A percentile compares a stretch with the other conserved stretches of the same genome.
Conservation (phyloP, 768 basidiomycete species). For the Termitomyces sp. region DNA sequence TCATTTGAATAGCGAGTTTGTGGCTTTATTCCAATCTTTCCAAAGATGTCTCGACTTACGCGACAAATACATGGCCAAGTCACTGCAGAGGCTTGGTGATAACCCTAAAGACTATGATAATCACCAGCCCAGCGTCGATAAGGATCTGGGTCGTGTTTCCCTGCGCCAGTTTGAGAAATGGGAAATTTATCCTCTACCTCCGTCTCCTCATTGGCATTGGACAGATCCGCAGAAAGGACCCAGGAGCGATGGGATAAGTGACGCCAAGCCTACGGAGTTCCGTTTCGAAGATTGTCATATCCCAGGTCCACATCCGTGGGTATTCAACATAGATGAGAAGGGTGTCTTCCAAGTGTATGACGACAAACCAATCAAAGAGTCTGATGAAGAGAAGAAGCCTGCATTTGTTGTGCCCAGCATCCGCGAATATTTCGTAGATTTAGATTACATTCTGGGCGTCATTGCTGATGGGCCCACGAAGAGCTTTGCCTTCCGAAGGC, state of each 20-base stretch:
- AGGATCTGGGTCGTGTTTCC: conserved; percentile 52
- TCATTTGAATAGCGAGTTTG: conserved; percentile 40
- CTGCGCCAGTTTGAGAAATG: conserved; percentile 52
- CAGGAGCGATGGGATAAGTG: conserved; percentile 30
- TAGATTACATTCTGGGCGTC: conserved; percentile 86
- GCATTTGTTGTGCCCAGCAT: conserved; percentile 78
- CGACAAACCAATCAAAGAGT: conserved; percentile 14
- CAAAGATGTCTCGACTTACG: conserved; percentile 84
- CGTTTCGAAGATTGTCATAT: conserved; percentile 68
- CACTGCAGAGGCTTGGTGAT: conserved; percentile 89
- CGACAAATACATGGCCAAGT: conserved; percentile 90
- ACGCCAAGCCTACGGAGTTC: conserved; percentile 45
- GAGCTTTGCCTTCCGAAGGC: conserved; percentile 86
- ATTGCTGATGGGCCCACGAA: conserved; percentile 96
- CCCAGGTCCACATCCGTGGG: conserved; percentile 59
- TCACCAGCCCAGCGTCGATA: conserved; percentile 61
- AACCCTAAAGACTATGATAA: conserved; percentile 92
- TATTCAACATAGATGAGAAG: conserved; percentile 73
- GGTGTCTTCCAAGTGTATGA: conserved; percentile 89
- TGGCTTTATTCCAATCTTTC: conserved; percentile 62
- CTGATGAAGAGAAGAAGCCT: conserved; percentile 41
- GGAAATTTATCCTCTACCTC: conserved; percentile 90
- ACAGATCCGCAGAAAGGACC: conserved; percentile 42
- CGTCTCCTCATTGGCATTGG: conserved; percentile 97
- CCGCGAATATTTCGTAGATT: conserved; percentile 92